Evolutionary conservation across 176 grass and related monocot species (phyloP), one percentile per base, ranked within the genome.

Genomic region (Carex kokanica): DNA sequence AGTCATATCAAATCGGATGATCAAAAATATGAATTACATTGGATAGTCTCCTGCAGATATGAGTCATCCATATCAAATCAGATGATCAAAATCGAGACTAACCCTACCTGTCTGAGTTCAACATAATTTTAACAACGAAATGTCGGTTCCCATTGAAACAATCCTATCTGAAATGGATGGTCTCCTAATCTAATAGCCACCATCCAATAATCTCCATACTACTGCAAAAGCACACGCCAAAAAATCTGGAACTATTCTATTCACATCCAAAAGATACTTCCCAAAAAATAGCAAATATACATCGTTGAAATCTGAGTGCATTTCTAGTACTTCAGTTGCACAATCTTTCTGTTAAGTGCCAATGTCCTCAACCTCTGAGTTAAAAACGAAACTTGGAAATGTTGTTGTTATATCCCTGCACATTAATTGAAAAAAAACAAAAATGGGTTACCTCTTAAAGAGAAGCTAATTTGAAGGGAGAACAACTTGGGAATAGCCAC

Each of bases 341-440:
- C 6, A 77, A 77, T 55, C 21, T 77, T 55, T 77, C 8, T 31
- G 45, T 98, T 87, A 95, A 18, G 95, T 84, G 47, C 90, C 89
- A 13, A 90, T 78, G 81, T 98, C 95, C 8, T 95, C 95, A 7
- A 98, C 95, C 86, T 93, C 89, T 0, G 96, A 95, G 72, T 98
- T 93, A 60, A 98, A 98, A 21, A 91, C 91, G 73, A 98, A 98
- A 79, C 91, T 98, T 16, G 96, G 96, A 83, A 99, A 99, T 84
- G 93, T 95, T 16, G 96, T 99, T 68, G 96, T 99, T 91, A 99
- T 99, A 88, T 99, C 96, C 89, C 96, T 99, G 91, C 69, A 80
- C 24, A 54, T 53, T 13, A 29, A 79, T 56, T 59, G 10, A 2
- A 18, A 79, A 79, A 25, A n/a, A n/a, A 78, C n/a, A 34, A 12